phyloP scores from a whole-genome alignment of 2,329 filamentous ascomycete species.

The Tetracladium maxilliforme region DNA sequence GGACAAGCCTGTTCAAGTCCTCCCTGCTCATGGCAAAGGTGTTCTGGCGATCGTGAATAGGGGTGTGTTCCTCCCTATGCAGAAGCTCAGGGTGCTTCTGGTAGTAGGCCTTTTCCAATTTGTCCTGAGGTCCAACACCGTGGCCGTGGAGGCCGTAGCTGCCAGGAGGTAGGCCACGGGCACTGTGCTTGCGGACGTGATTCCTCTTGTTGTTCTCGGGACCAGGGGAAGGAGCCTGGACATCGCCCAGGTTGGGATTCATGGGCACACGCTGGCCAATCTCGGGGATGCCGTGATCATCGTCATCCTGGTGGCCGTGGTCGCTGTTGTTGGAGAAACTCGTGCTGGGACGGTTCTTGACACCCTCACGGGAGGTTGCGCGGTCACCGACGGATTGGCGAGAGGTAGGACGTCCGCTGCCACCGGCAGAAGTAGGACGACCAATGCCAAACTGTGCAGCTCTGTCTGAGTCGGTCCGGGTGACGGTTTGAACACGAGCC shows the following conservation, averaged over 20 bases:
- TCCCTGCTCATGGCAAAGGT: constrained; percentile 80
- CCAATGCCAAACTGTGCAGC: constrained; percentile 78
- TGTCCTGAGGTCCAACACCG: constrained; percentile 59
- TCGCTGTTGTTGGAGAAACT: constrained; percentile 30
- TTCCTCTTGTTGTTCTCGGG: constrained; percentile 29
- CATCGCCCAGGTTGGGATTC: constrained; percentile 83
- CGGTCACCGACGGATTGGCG: constrained; percentile 27
- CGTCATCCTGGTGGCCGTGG: constrained; percentile 35
- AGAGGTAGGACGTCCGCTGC: too few relatives aligned
- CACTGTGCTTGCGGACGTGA: constrained; percentile 60
- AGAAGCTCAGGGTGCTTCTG: constrained; percentile 76
- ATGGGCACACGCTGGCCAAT: constrained; percentile 89
- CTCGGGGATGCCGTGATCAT: constrained; percentile 81
- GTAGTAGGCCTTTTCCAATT: constrained; percentile 84
- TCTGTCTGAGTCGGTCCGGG: constrained; percentile 78
- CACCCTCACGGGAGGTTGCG: constrained; percentile 25
- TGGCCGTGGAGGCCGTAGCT: constrained; percentile 92
- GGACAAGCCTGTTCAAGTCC: constrained; percentile 80
- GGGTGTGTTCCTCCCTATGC: constrained; percentile 54
- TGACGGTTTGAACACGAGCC: constrained; percentile 69
- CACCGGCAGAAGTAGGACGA: constrained; percentile 44
- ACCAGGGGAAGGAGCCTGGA: constrained; percentile 82
- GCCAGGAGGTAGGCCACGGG: constrained; percentile 64
- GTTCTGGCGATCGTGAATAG: constrained; percentile 37
- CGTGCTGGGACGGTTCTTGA: too few relatives aligned